Conservation (phyloP, 169 alveolate species). For the Amoebophrya sp. region DNA sequence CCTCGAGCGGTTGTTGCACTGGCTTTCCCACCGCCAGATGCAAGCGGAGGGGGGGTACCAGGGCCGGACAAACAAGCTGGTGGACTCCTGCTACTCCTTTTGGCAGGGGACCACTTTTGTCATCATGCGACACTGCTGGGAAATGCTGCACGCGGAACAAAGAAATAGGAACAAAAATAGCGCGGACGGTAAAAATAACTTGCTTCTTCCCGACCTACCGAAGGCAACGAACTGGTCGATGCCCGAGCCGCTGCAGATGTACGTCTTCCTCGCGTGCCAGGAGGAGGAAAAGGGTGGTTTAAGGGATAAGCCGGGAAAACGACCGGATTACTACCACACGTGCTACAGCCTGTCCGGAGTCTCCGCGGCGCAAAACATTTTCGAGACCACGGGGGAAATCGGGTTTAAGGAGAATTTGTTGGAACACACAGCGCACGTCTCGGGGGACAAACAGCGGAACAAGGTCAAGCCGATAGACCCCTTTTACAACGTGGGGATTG, state of each 20-base stretch:
- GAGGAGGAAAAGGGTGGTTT: conserved; percentile 64
- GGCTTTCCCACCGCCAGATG: conserved; percentile 76
- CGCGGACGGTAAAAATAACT: background rate
- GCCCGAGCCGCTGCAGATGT: conserved; percentile 42
- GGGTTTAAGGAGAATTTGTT: too few relatives aligned
- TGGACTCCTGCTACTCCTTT: conserved; percentile 86
- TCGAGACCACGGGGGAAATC: background rate
- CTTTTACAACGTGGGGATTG: background rate
- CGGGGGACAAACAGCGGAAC: background rate
- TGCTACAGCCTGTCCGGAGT: conserved; percentile 79
- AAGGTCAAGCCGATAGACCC: background rate
- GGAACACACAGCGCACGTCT: background rate
- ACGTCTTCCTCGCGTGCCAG: conserved; percentile 50
- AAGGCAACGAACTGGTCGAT: background rate
- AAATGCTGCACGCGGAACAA: conserved; percentile 25
- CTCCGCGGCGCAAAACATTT: conserved; percentile 31
- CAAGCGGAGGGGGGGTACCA: conserved; percentile 79
- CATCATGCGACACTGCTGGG: conserved; percentile 55
- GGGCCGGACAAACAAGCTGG: conserved; percentile 88
- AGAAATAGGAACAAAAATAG: background rate
- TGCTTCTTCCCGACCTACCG: background rate
- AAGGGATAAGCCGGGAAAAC: conserved; percentile 83
- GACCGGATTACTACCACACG: conserved; percentile 78
- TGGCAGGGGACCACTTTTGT: conserved; percentile 81
- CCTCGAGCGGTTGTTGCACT: conserved; percentile 54